phyloP scores from a whole-genome alignment of 768 basidiomycete species.

The Lactarius deliciosus region DNA sequence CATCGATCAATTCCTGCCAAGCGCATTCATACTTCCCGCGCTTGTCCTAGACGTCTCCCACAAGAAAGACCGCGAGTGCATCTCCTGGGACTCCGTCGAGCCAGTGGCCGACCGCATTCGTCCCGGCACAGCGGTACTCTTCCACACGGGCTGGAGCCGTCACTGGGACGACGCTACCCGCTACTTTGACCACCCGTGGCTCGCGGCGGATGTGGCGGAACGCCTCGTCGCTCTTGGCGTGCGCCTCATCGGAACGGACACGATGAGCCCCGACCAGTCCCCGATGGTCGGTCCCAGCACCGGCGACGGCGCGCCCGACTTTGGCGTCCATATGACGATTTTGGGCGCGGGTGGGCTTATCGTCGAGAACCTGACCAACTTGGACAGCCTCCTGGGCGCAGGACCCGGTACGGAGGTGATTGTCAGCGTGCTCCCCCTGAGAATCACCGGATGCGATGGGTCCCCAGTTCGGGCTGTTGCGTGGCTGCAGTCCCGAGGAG shows the following conservation, averaged over 20 bases:
- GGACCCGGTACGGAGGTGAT: constrained; percentile 13
- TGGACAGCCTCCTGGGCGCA: constrained; percentile 27
- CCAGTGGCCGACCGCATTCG: constrained; percentile 27
- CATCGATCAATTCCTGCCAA: constrained; percentile 33
- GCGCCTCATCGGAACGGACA: constrained; percentile 33
- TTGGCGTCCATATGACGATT: constrained; percentile 31
- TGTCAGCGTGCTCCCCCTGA: constrained; percentile 33
- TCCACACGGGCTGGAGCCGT: constrained; percentile 34
- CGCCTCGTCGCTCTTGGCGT: constrained; percentile 32
- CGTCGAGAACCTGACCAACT: constrained; percentile 34
- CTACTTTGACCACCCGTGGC: constrained; percentile 35
- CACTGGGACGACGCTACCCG: constrained; percentile 27
- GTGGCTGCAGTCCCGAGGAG: constrained; percentile 18
- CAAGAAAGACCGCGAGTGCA: constrained; percentile 29
- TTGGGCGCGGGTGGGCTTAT: constrained; percentile 33
- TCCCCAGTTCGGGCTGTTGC: constrained; percentile 36
- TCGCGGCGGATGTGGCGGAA: constrained; percentile 32
- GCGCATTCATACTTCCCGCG: constrained; percentile 32
- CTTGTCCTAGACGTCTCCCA: constrained; percentile 33
- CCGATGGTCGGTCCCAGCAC: constrained; percentile 13
- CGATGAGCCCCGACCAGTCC: constrained; percentile 34
- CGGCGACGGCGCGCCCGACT: constrained; percentile 13
- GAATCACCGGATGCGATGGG: constrained; percentile 32
- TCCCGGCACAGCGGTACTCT: constrained; percentile 30
- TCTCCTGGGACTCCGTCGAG: constrained; percentile 30